Conservation (phyloP, 805 yeast species). For the Millerozyma miso region DNA sequence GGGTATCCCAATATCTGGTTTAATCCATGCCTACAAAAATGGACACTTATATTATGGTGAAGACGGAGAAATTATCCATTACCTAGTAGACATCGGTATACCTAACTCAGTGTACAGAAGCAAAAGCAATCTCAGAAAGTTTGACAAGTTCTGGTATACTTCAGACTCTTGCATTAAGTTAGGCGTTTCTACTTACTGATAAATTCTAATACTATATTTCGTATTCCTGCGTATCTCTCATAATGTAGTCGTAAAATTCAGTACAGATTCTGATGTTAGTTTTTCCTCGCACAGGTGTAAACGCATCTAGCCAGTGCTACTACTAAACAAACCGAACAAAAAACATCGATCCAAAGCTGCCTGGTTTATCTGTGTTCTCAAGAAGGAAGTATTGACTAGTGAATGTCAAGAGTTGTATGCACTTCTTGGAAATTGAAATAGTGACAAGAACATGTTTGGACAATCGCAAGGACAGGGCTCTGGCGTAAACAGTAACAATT, state of each 20-base stretch:
- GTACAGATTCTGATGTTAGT: neutral
- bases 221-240: neutral
- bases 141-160: conserved; percentile 43
- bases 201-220: too few species aligned
- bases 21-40: conserved; percentile 56
- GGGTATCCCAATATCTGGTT: conserved; percentile 69
- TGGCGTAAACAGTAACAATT: conserved; percentile 8
- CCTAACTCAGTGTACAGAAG: conserved; percentile 52
- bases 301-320: too few species aligned
- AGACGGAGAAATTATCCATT: conserved; percentile 51
- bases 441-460: neutral
- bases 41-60: conserved; percentile 33
- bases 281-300: neutral
- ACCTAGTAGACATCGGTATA: conserved; percentile 65
- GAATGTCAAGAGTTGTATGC: neutral
- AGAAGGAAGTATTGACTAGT: neutral
- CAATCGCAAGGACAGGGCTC: neutral
- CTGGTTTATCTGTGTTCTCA: neutral
- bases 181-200: conserved; percentile 7
- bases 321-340: neutral
- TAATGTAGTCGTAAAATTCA: neutral
- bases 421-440: neutral
- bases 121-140: conserved; percentile 39
- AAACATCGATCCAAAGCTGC: neutral
- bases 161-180: conserved; percentile 27